phyloP scores from a whole-genome alignment of 2,329 filamentous ascomycete species.

The Pyrenochaeta sp. region DNA sequence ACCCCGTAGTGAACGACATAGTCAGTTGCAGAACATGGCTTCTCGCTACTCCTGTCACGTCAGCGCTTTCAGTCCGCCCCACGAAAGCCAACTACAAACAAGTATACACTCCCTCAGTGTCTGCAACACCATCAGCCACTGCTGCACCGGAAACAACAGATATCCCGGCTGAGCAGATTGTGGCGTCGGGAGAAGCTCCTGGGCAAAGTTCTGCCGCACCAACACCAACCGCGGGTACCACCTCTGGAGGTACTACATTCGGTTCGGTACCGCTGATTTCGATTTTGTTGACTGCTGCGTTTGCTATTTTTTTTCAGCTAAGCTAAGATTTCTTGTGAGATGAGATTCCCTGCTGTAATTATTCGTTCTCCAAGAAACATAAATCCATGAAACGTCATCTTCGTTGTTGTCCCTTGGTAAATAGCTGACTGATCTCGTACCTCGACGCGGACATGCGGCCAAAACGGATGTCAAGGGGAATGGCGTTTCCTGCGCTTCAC shows the following conservation, averaged over 20 bases:
- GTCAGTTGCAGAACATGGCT: conserved; percentile 1
- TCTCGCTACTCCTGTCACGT: background rate
- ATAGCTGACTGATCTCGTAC: too few relatives aligned
- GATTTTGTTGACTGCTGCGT: background rate
- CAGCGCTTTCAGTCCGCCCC: background rate
- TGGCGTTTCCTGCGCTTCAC: too few relatives aligned
- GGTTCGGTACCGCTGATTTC: background rate
- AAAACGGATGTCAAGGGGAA: too few relatives aligned
- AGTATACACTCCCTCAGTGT: background rate
- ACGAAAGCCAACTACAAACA: background rate
- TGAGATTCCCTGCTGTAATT: background rate
- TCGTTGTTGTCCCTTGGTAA: too few relatives aligned
- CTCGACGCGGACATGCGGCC: too few relatives aligned
- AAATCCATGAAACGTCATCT: too few relatives aligned
- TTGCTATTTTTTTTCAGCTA: background rate
- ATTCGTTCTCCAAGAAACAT: background rate
- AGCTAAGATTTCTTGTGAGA: background rate
- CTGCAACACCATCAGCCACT: background rate
- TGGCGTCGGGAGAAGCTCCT: background rate
- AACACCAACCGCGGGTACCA: background rate
- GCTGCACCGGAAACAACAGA: background rate
- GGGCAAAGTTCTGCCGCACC: background rate
- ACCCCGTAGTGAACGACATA: background rate
- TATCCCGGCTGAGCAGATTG: background rate
- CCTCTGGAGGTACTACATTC: background rate